Base-by-base conservation (phyloP, 768 basidiomycete genomes). In the Boletus subparvulus region DNA sequence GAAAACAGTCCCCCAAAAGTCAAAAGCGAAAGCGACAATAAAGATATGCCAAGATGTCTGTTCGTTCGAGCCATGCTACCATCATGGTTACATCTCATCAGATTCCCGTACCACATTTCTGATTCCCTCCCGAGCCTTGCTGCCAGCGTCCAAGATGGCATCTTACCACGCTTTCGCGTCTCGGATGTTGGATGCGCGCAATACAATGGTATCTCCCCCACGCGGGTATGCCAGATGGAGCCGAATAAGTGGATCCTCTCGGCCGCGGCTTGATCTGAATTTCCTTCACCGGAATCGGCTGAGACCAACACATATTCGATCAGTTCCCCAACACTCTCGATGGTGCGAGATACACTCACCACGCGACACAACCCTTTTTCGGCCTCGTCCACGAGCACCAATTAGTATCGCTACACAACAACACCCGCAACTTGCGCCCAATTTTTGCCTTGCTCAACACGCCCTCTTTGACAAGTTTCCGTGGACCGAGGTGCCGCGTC, bases 391-490 rank as follows among this genome's bases (percentile, higher is more conserved):
- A 92, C 87, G 54, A 98, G 77, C 4, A 98, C 85, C 46, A 98
- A 70, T 41, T n/a, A n/a, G 96, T 89, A 66, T 98, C 96, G 65
- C 83, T 96, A 65, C 94, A 98, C 59, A 98, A 71, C 71, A 94
- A 86, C 7, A 80, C 83, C 40, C 85, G 80, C 44, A 98, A 71
- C 67, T 84, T 90, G 49, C 89, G 77, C 4, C 91, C 87, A 57
- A 92, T 94, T 75, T 91, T 94, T 1, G 89, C 80, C 69, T 98
- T 98, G 61, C 77, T 74, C 12, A 97, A 68, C 3, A 78, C 57
- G 0, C 94, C 94, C 66, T 98, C 90, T 59, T 85, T 90, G 33
- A 97, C 56, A 11, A 99, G 78, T 63, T 78, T 81, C 17, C 96
- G 80, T n/a, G 81, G 74, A 1, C 94, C 96, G 77, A 95, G 85